Conservation (phyloP, 495 filamentous ascomycete species). For the Penicillium coffeae region DNA sequence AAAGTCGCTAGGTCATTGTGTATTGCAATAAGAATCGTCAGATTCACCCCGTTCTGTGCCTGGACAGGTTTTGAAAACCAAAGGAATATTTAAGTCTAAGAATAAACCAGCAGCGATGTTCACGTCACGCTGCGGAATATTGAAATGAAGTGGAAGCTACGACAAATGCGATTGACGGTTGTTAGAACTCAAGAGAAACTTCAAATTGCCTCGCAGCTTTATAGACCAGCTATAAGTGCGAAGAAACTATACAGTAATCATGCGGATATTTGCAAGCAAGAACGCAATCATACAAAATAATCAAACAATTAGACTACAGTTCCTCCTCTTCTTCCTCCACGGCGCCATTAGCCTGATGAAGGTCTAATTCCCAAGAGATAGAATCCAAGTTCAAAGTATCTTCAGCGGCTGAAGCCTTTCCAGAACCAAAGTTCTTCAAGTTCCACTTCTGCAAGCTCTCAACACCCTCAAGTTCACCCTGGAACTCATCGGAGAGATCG, state of each 20-base stretch:
- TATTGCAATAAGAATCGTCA: no score
- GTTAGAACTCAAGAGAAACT: no score
- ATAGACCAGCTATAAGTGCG: no score
- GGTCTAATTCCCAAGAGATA: constrained; percentile 20
- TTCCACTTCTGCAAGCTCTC: constrained; percentile 39
- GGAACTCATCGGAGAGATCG: constrained; percentile 19
- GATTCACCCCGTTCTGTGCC: no score
- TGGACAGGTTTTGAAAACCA: no score
- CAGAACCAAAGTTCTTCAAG: constrained; percentile 32
- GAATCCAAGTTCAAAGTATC: constrained; percentile 14
- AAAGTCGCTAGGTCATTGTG: no score
- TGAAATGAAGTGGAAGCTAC: no score
- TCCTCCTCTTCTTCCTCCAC: constrained; percentile 19
- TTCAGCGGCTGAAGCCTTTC: constrained; percentile 20
- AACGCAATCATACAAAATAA: not conserved
- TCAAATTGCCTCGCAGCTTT: no score
- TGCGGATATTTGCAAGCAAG: not conserved
- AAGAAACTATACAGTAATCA: not conserved
- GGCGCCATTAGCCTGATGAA: constrained; percentile 4
- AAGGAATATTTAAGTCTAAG: no score
- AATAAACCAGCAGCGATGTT: no score
- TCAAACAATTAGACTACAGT: constrained; percentile 5
- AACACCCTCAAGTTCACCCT: constrained; percentile 25
- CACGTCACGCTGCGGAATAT: no score
- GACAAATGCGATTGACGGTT: no score